Evolutionary conservation across 805 yeast species (phyloP), one percentile per base, ranked within the genome.

Genomic region (Phaffomyces antillensis): DNA sequence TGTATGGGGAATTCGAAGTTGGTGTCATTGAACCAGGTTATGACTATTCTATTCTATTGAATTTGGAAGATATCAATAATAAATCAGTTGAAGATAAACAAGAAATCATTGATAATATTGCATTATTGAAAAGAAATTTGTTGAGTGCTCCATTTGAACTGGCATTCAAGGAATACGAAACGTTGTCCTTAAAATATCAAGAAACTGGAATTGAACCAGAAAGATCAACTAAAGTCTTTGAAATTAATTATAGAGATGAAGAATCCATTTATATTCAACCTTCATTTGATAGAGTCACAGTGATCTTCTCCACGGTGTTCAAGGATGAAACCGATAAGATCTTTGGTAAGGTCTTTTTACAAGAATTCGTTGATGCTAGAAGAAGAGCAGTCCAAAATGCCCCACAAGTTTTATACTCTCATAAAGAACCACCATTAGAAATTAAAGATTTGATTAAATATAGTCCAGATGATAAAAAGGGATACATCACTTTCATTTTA

Each of bases 301-400:
- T 91, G 35, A 85, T 93, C 39, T 93, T 93, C 67, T 87, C 96
- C 40, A 93, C 98, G 5, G 73, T 88, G 23, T 93, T 93, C 75
- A 84, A 86, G 61, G 99, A 93, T 66, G 98, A 93, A 65, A 93
- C 98, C 4, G 99, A 93, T 66, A 88, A 86, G 62, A 76, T 86
- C 43, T 85, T 87, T 55, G 95, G 95, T 37, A 87, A 83, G 64
- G 95, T 88, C 33, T 88, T 88, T 60, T 70, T 88, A 51, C 96
- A 88, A 62, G 96, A 90, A 67, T 90, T 90, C 63, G 96, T 89
- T 38, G 97, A 90, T 64, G 96, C 98, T 11, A 81, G 99, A 67
- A 86, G 86, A 62, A 78, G 96, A 64, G 85, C 95, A 6, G 91
- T 93, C 49, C 99, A 93, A 68, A 90, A 93, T 41, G 97, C 98